Evolutionary conservation across 768 basidiomycete species (phyloP).

Genomic region (Hericium rajendrae): DNA sequence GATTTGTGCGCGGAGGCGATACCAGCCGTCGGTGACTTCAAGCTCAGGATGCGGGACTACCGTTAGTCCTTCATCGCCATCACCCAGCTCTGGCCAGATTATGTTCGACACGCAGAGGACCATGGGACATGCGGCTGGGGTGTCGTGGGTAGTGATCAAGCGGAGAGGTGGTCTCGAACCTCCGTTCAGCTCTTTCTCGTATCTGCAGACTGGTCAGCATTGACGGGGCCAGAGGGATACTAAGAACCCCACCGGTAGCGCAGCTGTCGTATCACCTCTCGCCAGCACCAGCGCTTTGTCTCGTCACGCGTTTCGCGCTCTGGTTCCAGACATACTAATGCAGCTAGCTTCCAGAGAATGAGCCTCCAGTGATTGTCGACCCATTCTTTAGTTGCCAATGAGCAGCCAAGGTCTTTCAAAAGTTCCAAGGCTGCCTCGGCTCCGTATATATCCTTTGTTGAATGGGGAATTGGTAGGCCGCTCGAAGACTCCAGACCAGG

Average conservation of each 20-base stretch:
- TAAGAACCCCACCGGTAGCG: slow-evolving; percentile 60
- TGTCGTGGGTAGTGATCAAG: slow-evolving; percentile 75
- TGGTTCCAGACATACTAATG: slow-evolving; percentile 71
- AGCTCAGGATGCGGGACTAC: slow-evolving; percentile 45
- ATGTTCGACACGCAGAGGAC: slow-evolving; percentile 78
- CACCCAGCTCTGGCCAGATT: slow-evolving; percentile 34
- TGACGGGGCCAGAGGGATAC: not conserved
- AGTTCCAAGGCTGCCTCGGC: slow-evolving; percentile 46
- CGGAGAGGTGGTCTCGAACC: slow-evolving; percentile 77
- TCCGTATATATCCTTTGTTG: slow-evolving; percentile 27
- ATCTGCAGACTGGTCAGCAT: slow-evolving; percentile 21
- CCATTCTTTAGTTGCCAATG: slow-evolving; percentile 68
- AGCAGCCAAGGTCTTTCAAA: slow-evolving; percentile 49
- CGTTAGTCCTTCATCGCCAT: slow-evolving; percentile 28
- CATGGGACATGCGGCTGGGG: slow-evolving; percentile 70
- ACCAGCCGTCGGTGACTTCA: slow-evolving; percentile 99
- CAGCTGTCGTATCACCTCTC: slow-evolving; percentile 73
- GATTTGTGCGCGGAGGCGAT: slow-evolving; percentile 65
- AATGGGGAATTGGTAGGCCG: not conserved
- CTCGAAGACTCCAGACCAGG: not conserved
- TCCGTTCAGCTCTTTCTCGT: slow-evolving; percentile 36
- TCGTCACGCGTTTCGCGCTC: slow-evolving; percentile 35
- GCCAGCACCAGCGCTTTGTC: slow-evolving; percentile 69
- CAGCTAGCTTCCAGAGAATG: slow-evolving; percentile 92
- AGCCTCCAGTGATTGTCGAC: slow-evolving; percentile 87